Conservation (phyloP, 2,329 filamentous ascomycete genomes). For the Fusarium pseudoanthophilum region DNA sequence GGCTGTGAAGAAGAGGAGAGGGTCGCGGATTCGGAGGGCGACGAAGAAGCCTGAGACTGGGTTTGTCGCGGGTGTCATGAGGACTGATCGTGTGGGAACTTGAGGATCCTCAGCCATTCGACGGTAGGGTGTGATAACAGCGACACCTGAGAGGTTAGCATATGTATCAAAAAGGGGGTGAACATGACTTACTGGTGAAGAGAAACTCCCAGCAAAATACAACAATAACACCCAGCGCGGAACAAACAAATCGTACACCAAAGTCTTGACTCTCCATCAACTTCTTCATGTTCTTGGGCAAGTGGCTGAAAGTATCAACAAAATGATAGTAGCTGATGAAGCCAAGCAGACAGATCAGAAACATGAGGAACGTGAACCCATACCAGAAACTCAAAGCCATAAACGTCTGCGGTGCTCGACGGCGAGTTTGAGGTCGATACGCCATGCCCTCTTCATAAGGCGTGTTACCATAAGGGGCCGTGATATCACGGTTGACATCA, state of each 20-base stretch:
- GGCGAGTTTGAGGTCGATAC: constrained; percentile 8
- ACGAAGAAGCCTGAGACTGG: constrained; percentile 55
- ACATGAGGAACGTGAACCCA: constrained; percentile 47
- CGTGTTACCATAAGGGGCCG: constrained; percentile 21
- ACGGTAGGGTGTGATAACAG: constrained; percentile 56
- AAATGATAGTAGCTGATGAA: constrained; percentile 55
- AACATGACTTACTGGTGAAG: constrained; percentile 49
- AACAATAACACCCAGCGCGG: constrained; percentile 53
- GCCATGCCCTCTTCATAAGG: constrained; percentile 11
- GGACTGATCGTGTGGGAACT: constrained; percentile 50
- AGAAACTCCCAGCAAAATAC: constrained; percentile 55
- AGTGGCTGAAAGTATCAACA: constrained; percentile 37
- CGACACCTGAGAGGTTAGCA: constrained; percentile 46
- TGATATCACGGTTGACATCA: not conserved
- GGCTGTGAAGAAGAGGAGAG: constrained; percentile 54
- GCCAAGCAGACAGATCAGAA: constrained; percentile 48
- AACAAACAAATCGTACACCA: constrained; percentile 57
- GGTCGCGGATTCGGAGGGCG: constrained; percentile 45
- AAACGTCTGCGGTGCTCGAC: constrained; percentile 45
- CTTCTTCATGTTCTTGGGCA: constrained; percentile 45
- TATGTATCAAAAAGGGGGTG: rapidly evolving
- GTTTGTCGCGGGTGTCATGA: constrained; percentile 56
- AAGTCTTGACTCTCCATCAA: constrained; percentile 55
- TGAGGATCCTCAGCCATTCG: constrained; percentile 51
- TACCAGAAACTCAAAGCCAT: constrained; percentile 51